Conservation (phyloP, 2,329 filamentous ascomycete genomes). For the Hypocrella siamensis region DNA sequence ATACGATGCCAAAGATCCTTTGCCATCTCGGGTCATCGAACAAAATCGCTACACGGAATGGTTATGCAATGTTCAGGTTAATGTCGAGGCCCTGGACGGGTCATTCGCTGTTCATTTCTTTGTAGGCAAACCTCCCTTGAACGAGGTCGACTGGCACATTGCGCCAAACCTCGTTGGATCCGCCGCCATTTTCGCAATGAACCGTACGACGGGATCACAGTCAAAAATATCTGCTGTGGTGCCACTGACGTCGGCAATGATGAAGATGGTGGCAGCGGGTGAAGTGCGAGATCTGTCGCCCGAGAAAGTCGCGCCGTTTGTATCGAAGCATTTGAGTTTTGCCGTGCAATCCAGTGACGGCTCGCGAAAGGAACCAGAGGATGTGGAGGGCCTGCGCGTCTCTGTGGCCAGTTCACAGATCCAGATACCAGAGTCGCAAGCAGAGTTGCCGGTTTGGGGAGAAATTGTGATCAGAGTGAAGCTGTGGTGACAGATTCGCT, state of each 20-base stretch:
- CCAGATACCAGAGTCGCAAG: conserved; percentile 9
- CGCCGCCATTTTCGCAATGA: conserved; percentile 38
- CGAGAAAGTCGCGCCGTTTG: conserved; percentile 21
- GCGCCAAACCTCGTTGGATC: conserved; percentile 44
- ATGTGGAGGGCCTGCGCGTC: conserved; percentile 14
- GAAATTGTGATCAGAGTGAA: conserved; percentile 8
- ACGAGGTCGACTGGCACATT: conserved; percentile 32
- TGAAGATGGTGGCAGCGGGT: conserved; percentile 22
- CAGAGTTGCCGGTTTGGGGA: conserved; percentile 14
- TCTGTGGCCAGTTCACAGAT: conserved; percentile 15
- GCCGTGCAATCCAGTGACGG: conserved; percentile 13
- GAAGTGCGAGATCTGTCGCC: conserved; percentile 21
- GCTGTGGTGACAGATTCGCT: conserved; percentile 2
- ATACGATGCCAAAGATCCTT: conserved; percentile 9
- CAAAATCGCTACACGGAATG: conserved; percentile 42
- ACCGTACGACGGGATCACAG: conserved; percentile 14
- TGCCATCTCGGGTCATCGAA: conserved; percentile 16
- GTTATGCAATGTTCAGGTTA: conserved; percentile 48
- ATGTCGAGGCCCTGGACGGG: conserved; percentile 41
- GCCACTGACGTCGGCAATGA: conserved; percentile 33
- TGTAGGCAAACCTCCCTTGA: conserved; percentile 34
- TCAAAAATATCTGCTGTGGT: conserved; percentile 30
- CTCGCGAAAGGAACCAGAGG: conserved; percentile 9
- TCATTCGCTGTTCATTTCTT: conserved; percentile 54
- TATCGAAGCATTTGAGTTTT: conserved; percentile 22